Evolutionary conservation across 257 asterid species (phyloP).

Genomic region (Dorcoceras hygrometricum): DNA sequence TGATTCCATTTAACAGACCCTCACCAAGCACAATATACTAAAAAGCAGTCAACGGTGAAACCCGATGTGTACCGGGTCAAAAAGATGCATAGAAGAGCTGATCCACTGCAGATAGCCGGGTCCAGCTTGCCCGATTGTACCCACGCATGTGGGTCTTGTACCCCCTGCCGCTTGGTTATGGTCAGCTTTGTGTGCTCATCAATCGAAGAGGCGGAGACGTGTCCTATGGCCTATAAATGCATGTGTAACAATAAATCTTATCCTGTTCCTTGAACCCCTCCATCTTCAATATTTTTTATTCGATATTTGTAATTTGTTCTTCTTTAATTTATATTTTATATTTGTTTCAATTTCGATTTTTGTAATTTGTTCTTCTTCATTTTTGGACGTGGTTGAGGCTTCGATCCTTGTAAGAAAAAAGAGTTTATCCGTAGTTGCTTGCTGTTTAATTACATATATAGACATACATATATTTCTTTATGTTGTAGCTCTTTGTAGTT

Average conservation of each 20-base stretch:
- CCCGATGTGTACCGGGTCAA: conserved; percentile 11
- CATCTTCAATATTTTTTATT: not conserved
- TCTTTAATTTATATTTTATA: no score
- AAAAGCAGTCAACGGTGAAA: conserved; percentile 14
- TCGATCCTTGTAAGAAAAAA: no score
- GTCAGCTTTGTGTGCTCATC: conserved; percentile 88
- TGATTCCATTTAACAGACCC: conserved; percentile 26
- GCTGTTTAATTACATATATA: no score
- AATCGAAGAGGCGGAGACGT: conserved; percentile 85
- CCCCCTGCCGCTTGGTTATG: conserved; percentile 77
- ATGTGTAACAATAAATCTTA: conserved; percentile 86
- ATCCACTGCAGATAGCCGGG: conserved; percentile 54
- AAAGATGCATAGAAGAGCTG: conserved; percentile 35
- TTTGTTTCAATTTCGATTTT: no score
- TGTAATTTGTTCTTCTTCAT: not conserved
- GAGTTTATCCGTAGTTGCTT: no score
- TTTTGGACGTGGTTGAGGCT: not conserved
- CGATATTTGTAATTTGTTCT: not conserved
- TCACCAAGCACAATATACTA: conserved; percentile 16
- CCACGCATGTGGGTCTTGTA: conserved; percentile 90
- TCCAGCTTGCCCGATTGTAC: conserved; percentile 79
- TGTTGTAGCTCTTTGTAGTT: no score
- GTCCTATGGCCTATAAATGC: conserved; percentile 88
- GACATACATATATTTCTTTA: no score
- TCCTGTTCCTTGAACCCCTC: conserved; percentile 54